phyloP scores from a whole-genome alignment of 164 flowering plant genomes.

The Kalanchoe fedtschenkoi region DNA sequence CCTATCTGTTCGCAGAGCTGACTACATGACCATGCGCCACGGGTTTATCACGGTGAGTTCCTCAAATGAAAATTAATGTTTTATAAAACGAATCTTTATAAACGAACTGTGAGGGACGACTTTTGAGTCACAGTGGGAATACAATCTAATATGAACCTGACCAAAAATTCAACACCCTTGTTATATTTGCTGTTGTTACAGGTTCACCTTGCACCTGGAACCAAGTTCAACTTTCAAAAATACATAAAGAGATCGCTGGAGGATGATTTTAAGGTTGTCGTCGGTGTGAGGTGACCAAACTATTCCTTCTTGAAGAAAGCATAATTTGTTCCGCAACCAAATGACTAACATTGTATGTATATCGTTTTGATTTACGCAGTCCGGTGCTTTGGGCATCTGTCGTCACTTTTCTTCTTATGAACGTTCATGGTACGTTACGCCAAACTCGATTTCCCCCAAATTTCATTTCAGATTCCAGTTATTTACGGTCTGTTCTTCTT shows the following conservation, averaged over 20 bases:
- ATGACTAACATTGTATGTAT: conserved; percentile 19
- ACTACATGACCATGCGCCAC: conserved; percentile 80
- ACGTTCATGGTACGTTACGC: background rate
- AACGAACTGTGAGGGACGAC: no score
- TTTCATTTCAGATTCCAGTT: no score
- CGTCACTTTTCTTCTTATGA: background rate
- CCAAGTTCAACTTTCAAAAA: conserved; percentile 43
- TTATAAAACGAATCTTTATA: no score
- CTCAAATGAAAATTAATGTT: no score
- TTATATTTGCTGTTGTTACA: no score
- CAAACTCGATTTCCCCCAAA: no score
- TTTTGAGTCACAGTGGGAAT: no score
- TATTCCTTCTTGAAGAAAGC: conserved; percentile 52
- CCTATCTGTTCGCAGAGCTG: conserved; percentile 66
- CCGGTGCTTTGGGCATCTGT: background rate
- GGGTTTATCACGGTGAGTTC: conserved; percentile 53
- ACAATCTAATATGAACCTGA: no score
- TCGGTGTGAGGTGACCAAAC: conserved; percentile 61
- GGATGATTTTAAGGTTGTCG: conserved; percentile 54
- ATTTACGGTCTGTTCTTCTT: background rate
- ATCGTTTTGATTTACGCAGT: no score
- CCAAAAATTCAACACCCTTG: no score
- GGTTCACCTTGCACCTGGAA: no score
- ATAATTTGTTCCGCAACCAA: conserved; percentile 46
- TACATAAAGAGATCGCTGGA: conserved; percentile 45